Evolutionary conservation across 1,284 basidiomycete species (phyloP), one percentile per base, ranked within the genome.

Genomic region (Trametes sp.): DNA sequence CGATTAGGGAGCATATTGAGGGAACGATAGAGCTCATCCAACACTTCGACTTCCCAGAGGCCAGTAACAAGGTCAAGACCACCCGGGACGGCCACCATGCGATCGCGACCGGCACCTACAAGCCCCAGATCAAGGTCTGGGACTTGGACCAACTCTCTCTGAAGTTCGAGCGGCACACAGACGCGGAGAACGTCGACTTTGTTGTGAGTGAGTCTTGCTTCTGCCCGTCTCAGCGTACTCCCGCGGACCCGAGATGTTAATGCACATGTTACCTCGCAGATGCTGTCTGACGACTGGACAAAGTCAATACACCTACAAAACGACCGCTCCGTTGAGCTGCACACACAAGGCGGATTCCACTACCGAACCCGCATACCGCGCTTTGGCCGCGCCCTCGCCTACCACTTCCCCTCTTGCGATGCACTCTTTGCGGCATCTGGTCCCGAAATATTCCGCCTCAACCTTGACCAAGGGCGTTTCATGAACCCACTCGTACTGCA

Each of bases 131-230:
- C 76, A 87, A 94, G 64, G 94, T 97, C 3, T 99, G 94, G 90
- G 98, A 99, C 76, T 81, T 98, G 52, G 92, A 95, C 74, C 93
- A 98, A 75, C 84, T 99, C 35, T 90, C 94, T 5, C 83, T 95
- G 66, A 99, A 99, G 78, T 98, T 98, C 76, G 96, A 98, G 80
- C 85, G 98, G 52, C 96, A 98, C 73, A 93, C 95, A 0, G 96
- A 99, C 73, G 89, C 93, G 9, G 97, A 99, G 82, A 99, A 98
- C 76, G 92, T 99, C 66, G 98, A 99, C 76, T 99, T 99, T 80
- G 84, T 92, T 81, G 95, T 98, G 81, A 86, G 94, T 92, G 76
- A 84, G 84, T 87, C 79, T 64, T 69, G 52, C 24, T 59, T 10
- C 55, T 42, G 38, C 28, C 35, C 53, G 28, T 51, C 31, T 51